Evolutionary conservation across 164 flowering plant species (phyloP), one percentile per base, ranked within the genome.

Genomic region (Akebia trifoliata): DNA sequence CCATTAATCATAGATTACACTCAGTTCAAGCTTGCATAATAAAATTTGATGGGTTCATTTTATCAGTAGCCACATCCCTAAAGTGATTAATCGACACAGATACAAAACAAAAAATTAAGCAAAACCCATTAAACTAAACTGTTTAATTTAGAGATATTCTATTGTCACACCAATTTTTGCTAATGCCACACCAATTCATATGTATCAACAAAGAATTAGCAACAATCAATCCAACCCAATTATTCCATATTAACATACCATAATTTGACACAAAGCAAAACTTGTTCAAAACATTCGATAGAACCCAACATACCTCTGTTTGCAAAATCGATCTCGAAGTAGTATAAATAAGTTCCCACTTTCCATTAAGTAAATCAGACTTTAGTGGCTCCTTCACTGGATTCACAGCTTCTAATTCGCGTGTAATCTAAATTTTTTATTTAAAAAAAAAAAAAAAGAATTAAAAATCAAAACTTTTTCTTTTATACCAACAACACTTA

Each of bases 291-390:
- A 3, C 24, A 30, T 15, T 42, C 31, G 29, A 37, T 18, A 38
- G 40, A 51, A 37, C 6, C 20, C 28, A 40, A 48, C 14, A 25
- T 45, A 87, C 98, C 90, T 82, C 54, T 1, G 63, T 78, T 57
- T 85, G 89, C 82, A 92, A 64, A 68, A 89, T 89, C 11, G 98
- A 92, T 42, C 55, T 51, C 7, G 98, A 92, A 61, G 95, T 89
- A 0, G 98, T 92, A 74, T 92, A 92, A 24, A 89, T 69, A 39
- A 89, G 91, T 72, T 92, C 96, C 97, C 98, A 93, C 61, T 89
- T 89, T 32, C 96, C 96, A 75, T 89, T 70, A 32, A 92, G 76
- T 56, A 87, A 72, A 64, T 71, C 66, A 44, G 98, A 86, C 61
- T 92, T 85, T 22, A 92, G 83, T 4, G 98, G 91, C 54, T 76